These are phyloP conservation scores for Solioccasus polychromus DNA, from an alignment of 768 basidiomycete species.

Conservation along the genomic window DNA sequence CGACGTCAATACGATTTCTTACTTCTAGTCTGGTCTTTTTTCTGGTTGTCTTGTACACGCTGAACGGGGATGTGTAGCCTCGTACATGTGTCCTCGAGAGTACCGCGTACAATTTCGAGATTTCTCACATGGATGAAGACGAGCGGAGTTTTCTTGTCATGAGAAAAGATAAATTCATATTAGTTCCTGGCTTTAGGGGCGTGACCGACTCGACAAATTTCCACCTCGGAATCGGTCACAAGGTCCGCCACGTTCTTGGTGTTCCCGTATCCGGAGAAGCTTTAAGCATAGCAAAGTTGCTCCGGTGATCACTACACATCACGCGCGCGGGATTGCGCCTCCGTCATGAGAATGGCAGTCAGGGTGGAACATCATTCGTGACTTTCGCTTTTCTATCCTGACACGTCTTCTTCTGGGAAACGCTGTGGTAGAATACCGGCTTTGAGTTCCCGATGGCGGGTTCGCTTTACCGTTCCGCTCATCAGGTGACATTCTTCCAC, in stretches of 20 bases:
- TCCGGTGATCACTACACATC: not conserved
- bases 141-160: too few relatives aligned
- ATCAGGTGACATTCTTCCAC: constrained; percentile 7
- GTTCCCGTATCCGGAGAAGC: not conserved
- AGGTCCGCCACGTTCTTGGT: not conserved
- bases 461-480: not conserved
- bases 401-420: too few relatives aligned
- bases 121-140: not conserved
- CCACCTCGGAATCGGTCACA: too few relatives aligned
- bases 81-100: not conserved
- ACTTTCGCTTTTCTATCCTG: not conserved
- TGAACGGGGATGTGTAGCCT: too few relatives aligned
- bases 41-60: too few relatives aligned
- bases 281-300: not conserved
- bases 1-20: too few relatives aligned
- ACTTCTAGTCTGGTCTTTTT: not conserved
- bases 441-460: not conserved
- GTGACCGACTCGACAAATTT: too few relatives aligned
- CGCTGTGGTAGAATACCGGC: not conserved
- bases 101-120: not conserved
- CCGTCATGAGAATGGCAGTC: constrained; percentile 6
- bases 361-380: not conserved
- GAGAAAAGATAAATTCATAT: too few relatives aligned
- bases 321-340: too few relatives aligned
- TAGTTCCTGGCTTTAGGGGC: too few relatives aligned